Evolutionary conservation across 768 basidiomycete species (phyloP), one percentile per base, ranked within the genome.

Genomic region (Xanthoconium purpureum): DNA sequence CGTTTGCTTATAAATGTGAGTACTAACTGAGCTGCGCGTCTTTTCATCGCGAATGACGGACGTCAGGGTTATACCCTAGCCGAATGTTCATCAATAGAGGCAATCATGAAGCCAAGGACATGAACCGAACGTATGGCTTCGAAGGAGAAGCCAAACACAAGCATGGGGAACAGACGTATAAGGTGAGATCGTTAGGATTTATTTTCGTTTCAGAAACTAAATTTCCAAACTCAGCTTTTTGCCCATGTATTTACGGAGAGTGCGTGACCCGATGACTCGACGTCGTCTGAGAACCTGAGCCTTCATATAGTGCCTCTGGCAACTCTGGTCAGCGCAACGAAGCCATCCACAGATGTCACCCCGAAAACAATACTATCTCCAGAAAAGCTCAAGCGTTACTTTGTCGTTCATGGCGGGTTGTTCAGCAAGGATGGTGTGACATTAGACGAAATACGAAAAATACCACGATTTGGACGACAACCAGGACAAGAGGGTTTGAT

Each of bases 81-180:
- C 83, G 78, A 55, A 91, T 98, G 80, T 96, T 82, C 71, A 84
- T 99, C 69, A 98, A 99, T 71, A 84, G 96, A 60, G 96, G 96
- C 17, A 98, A 98, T 74, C 96, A 98, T 67, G 94, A 96, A 74
- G 87, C 93, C 57, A 91, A 91, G 70, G 94, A 98, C 45, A 98
- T 99, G 97, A 99, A 99, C 73, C 77, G 88, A 47, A 83, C 87
- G 20, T 94, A 96, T 71, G 94, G 94, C 1, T 95, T 95, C 66
- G 93, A 96, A 71, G 94, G 95, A 39, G 97, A 99, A 76, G 89
- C 86, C 32, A 96, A 96, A 67, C 89, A 96, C 66, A 98, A 99
- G 71, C 93, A 96, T 63, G 94, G 94, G 30, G 94, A 97, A 66
- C 87, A 94, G 70, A 88, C 92, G 0, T 98, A 95, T 77, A 94